Conservation (phyloP, 768 basidiomycete species). For the Fomitopsis serialis region DNA sequence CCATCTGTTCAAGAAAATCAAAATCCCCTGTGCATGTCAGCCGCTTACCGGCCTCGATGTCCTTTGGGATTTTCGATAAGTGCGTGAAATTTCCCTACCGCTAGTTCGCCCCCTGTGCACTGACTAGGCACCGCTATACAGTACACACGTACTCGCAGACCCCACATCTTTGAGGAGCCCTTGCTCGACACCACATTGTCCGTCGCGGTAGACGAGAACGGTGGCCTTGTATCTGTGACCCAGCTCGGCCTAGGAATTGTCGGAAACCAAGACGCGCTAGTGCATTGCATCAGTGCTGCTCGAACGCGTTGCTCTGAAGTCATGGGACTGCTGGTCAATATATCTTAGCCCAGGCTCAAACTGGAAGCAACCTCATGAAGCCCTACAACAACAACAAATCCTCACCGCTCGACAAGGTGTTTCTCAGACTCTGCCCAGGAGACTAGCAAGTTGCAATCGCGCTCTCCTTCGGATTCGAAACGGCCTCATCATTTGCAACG, state of each 20-base stretch:
- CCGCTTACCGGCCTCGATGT: slow-evolving; percentile 44
- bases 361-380: no score
- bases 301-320: slow-evolving; percentile 11
- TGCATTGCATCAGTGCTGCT: slow-evolving; percentile 36
- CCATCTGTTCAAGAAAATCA: slow-evolving; percentile 52
- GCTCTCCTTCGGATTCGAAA: no score
- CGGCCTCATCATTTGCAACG: no score
- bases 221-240: slow-evolving; percentile 43
- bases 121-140: slow-evolving; percentile 19
- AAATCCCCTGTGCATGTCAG: slow-evolving; percentile 42
- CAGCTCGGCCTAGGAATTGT: slow-evolving; percentile 46
- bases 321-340: neutral
- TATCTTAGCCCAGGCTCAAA: neutral
- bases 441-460: no score
- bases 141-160: slow-evolving; percentile 68
- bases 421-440: no score
- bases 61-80: slow-evolving; percentile 84
- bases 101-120: neutral
- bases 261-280: slow-evolving; percentile 28
- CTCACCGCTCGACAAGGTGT: no score
- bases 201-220: slow-evolving; percentile 49
- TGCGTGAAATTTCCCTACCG: slow-evolving; percentile 29
- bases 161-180: slow-evolving; percentile 91
- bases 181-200: slow-evolving; percentile 70
- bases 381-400: no score